Base-by-base conservation (phyloP, 176 grass and related monocot species). In the Chloris gayana region DNA sequence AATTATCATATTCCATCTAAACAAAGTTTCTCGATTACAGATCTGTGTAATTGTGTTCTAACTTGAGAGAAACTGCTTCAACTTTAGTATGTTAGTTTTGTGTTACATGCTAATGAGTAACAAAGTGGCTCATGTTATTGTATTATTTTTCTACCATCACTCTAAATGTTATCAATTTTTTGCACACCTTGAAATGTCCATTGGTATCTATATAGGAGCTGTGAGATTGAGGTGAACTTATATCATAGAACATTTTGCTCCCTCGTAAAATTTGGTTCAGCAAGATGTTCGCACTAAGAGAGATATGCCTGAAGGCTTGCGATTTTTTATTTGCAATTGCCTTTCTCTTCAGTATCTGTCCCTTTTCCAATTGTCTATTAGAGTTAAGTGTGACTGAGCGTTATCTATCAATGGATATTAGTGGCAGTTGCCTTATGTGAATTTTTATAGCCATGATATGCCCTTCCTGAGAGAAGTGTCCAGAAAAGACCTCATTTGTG, bases 301-400 rank as follows among this genome's bases (percentile, higher is more conserved):
- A 72, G 12, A 24, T 64, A 26, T 67, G 19, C 29, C 44, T 76
- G 2, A 1, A 0, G 11, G 0, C 14, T 66, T 80, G 64, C 2
- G 42, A 22, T 47, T 62, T 70, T 3, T 12, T n/a, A 59, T 80
- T 51, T 57, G 56, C 6, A 11, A 54, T 67, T 25, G 14, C 45
- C 26, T 69, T 56, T 68, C 26, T 34, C 21, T 84, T 61, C 54
- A 51, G 35, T 71, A 33, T 39, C 15, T 46, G 73, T 14, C 47
- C 51, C 9, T 9, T 84, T 68, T 54, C 30, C 33, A 70, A 42
- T 30, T 80, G 51, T 72, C 35, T 76, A 22, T 4, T 59, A 64
- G 54, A 47, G 6, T 57, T 24, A 38, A 9, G 18, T 42, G 34
- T 80, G 70, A 71, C 56, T 32, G 7, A 63, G 27, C 67, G 19